Evolutionary conservation across 2,329 filamentous ascomycete genomes (phyloP).

Genomic region (Colletotrichum agaves): DNA sequence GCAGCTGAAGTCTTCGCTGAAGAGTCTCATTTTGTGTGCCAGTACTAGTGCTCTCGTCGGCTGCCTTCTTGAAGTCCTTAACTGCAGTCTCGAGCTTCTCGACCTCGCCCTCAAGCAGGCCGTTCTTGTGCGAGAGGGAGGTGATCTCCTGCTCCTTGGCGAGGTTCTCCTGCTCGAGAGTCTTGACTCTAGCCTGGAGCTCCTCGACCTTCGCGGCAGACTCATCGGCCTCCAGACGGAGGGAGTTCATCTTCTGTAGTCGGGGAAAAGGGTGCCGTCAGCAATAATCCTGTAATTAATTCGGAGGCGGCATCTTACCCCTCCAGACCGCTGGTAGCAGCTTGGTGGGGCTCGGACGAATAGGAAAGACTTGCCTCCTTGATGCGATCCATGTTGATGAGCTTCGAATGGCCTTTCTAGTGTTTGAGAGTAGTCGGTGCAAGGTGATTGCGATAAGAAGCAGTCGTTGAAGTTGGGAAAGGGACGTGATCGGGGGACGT

Average conservation of each 20-base stretch:
- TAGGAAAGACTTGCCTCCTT: constrained; percentile 77
- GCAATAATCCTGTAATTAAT: constrained; percentile 32
- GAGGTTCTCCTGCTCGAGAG: constrained; percentile 92
- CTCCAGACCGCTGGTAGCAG: constrained; percentile 37
- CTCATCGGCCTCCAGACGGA: constrained; percentile 94
- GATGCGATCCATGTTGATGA: constrained; percentile 79
- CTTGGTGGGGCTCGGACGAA: constrained; percentile 43
- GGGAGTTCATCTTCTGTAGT: constrained; percentile 88
- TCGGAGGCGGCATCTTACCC: constrained; percentile 37
- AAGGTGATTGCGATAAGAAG: constrained; percentile 39
- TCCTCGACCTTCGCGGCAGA: constrained; percentile 85
- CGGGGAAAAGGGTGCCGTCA: constrained; percentile 28
- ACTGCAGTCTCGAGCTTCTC: constrained; percentile 89
- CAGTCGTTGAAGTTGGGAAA: constrained; percentile 44
- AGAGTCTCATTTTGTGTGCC: constrained; percentile 92
- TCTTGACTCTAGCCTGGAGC: constrained; percentile 86
- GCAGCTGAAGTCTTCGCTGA: constrained; percentile 90
- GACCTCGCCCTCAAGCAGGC: constrained; percentile 86
- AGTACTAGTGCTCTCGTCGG: constrained; percentile 83
- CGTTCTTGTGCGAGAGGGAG: constrained; percentile 95
- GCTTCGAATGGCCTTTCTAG: constrained; percentile 37
- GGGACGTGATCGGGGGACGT: constrained; percentile 42
- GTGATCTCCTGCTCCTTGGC: constrained; percentile 98
- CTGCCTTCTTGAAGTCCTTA: constrained; percentile 88
- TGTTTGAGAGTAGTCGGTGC: constrained; percentile 46